phyloP scores from a whole-genome alignment of 148 eudicot species.

The Camellia lanceoleosa region DNA sequence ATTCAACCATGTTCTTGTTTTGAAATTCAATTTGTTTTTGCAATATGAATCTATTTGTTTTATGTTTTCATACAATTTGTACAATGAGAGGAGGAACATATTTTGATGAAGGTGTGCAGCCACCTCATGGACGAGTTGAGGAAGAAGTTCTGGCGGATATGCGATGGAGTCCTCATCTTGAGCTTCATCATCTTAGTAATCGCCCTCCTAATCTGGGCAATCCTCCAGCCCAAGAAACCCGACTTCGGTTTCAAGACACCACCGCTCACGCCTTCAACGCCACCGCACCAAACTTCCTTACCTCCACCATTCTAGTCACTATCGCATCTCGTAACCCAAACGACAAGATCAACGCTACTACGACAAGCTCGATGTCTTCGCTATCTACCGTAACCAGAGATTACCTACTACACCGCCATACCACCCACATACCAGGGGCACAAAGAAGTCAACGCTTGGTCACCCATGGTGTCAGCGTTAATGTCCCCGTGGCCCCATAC shows the following conservation, averaged over 20 bases:
- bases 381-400: too few species aligned
- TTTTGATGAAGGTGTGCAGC: constrained; percentile 33
- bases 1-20: too few species aligned
- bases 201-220: constrained; percentile 34
- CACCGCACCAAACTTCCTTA: constrained; percentile 5
- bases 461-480: too few species aligned
- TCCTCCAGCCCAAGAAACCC: constrained; percentile 39
- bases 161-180: constrained; percentile 8
- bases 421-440: too few species aligned
- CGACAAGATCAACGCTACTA: too few species aligned
- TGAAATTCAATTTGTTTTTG: too few species aligned
- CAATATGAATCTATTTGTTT: too few species aligned
- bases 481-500: constrained; percentile 1
- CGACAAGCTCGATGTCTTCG: too few species aligned
- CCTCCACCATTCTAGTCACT: background rate
- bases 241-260: constrained; percentile 39
- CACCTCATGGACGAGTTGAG: constrained; percentile 28
- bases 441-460: too few species aligned
- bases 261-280: constrained; percentile 39
- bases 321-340: constrained; percentile 33
- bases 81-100: background rate
- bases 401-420: too few species aligned
- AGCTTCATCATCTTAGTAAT: constrained; percentile 21
- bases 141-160: constrained; percentile 8
- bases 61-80: too few species aligned